Evolutionary conservation across 805 yeast species (phyloP), one percentile per base, ranked within the genome.

Genomic region (Candida corydali): DNA sequence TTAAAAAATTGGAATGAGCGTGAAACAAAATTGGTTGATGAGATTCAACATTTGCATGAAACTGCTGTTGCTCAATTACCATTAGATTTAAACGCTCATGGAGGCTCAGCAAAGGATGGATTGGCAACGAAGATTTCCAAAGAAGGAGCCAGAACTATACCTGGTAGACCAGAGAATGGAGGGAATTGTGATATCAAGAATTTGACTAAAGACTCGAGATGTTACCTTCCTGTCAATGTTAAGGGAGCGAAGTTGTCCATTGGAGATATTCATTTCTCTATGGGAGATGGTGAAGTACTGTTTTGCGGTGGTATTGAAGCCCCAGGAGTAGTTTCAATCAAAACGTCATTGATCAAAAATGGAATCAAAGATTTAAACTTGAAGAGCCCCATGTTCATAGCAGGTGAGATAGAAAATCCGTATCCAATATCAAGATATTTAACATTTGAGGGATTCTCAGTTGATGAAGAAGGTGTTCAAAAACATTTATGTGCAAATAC

Each of bases 291-390:
- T 11, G 77, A 72, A 43, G 69, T 72, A 33, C 65, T 76, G 8
- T 72, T 73, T 46, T 72, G 78, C 49, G 78, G 78, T 20, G 78
- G 75, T 10, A 71, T 72, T 46, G 77, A 72, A 46, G 71, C 70
- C 76, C 61, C 73, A 12, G 77, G 77, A 8, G 51, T 58, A 32
- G 61, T 72, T 41, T 70, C 76, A 5, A 44, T 73, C 41, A 58
- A 66, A 40, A 59, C 65, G 27, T 45, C 59, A 2, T 53, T 72
- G 29, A 57, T 72, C 40, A 69, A 69, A 40, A 52, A 55, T 39
- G 78, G 77, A 8, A 58, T 72, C 51, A 45, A 52, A 32, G 54
- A 57, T 32, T 46, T 72, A 42, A 51, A 55, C 36, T 56, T 72
- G 63, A 63, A 62, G 41, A 56, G 64, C 18, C 77, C 78, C 30